phyloP scores from a whole-genome alignment of 176 grass and related monocot species.

The Echinochloa phyllopogon region DNA sequence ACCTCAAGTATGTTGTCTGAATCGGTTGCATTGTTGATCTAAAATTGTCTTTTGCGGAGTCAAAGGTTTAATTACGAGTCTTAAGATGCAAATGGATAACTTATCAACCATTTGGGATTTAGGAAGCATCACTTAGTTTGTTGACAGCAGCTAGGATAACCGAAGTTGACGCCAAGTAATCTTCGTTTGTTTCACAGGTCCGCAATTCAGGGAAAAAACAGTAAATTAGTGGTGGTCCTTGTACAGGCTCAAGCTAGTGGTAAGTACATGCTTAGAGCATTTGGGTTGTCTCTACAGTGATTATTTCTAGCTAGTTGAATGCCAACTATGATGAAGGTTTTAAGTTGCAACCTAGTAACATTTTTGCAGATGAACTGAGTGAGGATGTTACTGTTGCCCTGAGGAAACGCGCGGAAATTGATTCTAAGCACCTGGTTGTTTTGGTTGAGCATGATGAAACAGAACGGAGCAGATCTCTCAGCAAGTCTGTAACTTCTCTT shows the following conservation, averaged over 20 bases:
- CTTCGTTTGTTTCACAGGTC: conserved; percentile 61
- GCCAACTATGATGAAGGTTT: conserved; percentile 6
- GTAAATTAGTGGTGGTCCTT: conserved; percentile 87
- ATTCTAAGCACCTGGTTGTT: conserved; percentile 73
- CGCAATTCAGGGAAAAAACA: conserved; percentile 72
- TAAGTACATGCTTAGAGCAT: conserved; percentile 38
- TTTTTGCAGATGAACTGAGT: conserved; percentile 72
- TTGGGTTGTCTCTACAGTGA: conserved; percentile 4
- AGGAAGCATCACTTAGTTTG: background rate
- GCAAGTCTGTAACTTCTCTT: conserved; percentile 57
- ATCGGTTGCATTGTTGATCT: conserved; percentile 43
- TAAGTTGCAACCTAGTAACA: conserved; percentile 31
- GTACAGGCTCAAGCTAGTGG: conserved; percentile 67
- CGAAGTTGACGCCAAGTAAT: conserved; percentile 7
- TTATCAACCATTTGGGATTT: conserved; percentile 25
- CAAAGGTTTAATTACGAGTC: conserved; percentile 21
- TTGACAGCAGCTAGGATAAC: background rate
- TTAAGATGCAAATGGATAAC: conserved; percentile 19
- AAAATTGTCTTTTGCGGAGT: conserved; percentile 26
- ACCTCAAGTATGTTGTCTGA: conserved; percentile 76
- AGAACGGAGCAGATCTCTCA: conserved; percentile 78
- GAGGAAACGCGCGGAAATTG: conserved; percentile 93
- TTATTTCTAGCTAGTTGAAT: conserved; percentile 18
- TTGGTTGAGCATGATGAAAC: conserved; percentile 77
- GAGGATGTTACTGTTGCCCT: conserved; percentile 85